These are phyloP conservation scores for Haematococcus sp. DNA, from an alignment of 139 green algal species.

Conservation along the genomic window DNA sequence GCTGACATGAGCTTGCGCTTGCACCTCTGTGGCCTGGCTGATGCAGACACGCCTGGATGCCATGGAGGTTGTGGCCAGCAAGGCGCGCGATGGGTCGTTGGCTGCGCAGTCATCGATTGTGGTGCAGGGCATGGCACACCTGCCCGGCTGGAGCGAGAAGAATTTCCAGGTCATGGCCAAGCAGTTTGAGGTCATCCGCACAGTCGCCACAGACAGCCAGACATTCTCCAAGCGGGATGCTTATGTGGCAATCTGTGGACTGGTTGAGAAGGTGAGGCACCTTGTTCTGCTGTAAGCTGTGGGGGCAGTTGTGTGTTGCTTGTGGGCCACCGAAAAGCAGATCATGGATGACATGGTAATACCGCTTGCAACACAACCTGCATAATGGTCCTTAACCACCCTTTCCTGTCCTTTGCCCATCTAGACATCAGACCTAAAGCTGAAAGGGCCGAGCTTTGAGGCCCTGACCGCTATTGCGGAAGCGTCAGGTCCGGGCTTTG, in stretches of 20 bases:
- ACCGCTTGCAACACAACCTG: too few relatives aligned
- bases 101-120: constrained; percentile 40
- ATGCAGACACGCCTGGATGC: constrained; percentile 73
- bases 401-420: not conserved
- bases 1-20: too few relatives aligned
- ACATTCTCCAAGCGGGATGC: constrained; percentile 61
- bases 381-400: not conserved
- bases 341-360: too few relatives aligned
- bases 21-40: not conserved
- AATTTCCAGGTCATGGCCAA: constrained; percentile 96
- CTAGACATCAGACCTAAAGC: constrained; percentile 79
- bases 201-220: constrained; percentile 34
- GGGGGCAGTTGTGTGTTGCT: not conserved
- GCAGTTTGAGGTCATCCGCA: constrained; percentile 78
- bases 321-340: too few relatives aligned
- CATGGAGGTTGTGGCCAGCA: constrained; percentile 62
- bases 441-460: constrained; percentile 54
- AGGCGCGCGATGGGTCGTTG: constrained; percentile 33
- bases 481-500: constrained; percentile 81
- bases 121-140: constrained; percentile 58
- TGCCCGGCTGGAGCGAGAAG: constrained; percentile 91
- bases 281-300: constrained; percentile 23
- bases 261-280: constrained; percentile 65
- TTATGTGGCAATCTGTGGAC: constrained; percentile 65
- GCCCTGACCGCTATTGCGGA: constrained; percentile 72